phyloP scores from a whole-genome alignment of 805 yeast genomes.

The Candida lessepsii region DNA sequence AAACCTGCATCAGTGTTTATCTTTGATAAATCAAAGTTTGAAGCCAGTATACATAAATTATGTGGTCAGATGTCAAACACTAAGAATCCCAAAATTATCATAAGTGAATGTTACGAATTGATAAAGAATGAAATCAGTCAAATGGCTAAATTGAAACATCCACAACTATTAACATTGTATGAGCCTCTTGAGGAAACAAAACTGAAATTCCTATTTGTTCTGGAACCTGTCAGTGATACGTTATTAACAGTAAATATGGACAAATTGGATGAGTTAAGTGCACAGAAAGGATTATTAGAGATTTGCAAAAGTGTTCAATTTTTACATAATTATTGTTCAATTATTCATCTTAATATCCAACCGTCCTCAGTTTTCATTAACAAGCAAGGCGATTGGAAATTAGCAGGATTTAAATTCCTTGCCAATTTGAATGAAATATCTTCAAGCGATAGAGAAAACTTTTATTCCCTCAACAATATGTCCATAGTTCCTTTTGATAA shows the following conservation, averaged over 20 bases:
- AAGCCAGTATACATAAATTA: slow-evolving; percentile 46
- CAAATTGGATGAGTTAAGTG: slow-evolving; percentile 64
- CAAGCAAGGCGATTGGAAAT: slow-evolving; percentile 90
- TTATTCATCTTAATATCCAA: slow-evolving; percentile 73
- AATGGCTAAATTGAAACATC: slow-evolving; percentile 83
- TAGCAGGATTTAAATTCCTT: slow-evolving; percentile 64
- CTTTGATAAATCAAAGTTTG: slow-evolving; percentile 78
- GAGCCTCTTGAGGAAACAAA: slow-evolving; percentile 91
- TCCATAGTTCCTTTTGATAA: slow-evolving; percentile 79
- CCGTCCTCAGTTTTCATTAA: slow-evolving; percentile 78
- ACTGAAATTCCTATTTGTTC: slow-evolving; percentile 73
- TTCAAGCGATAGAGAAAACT: slow-evolving; percentile 52
- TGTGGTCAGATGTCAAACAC: slow-evolving; percentile 30
- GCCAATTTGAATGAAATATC: slow-evolving; percentile 50
- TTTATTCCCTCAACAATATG: slow-evolving; percentile 67
- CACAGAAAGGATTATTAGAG: slow-evolving; percentile 81
- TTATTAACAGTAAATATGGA: slow-evolving; percentile 37
- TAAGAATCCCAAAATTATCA: slow-evolving; percentile 45
- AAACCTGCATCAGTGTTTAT: slow-evolving; percentile 77
- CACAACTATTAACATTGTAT: slow-evolving; percentile 75
- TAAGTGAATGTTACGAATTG: slow-evolving; percentile 64
- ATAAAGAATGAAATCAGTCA: slow-evolving; percentile 67
- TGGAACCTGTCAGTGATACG: slow-evolving; percentile 70
- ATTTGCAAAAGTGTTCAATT: slow-evolving; percentile 76
- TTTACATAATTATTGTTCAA: slow-evolving; percentile 71